Percentiles rank a stretch among this genome's conserved stretches.
Evolutionary conservation across 176 grass and related monocot species (phyloP).

Genomic region (Thalia dealbata): DNA sequence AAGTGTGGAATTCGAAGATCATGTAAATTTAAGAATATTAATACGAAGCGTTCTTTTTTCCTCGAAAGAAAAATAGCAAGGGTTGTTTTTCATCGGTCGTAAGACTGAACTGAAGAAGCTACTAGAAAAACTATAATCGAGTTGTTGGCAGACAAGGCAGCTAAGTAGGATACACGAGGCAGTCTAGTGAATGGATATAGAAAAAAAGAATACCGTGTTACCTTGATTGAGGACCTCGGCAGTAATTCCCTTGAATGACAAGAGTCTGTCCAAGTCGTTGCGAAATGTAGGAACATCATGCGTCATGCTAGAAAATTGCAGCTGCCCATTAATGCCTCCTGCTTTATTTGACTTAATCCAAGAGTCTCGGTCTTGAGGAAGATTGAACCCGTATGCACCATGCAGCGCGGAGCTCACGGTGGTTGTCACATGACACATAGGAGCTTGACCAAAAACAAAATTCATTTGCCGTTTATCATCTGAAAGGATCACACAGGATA

Average conservation of each 20-base stretch:
- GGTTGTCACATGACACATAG: not conserved
- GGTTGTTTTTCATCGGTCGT: too few species aligned
- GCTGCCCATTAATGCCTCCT: not conserved
- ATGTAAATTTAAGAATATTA: too few species aligned
- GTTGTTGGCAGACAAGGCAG: too few species aligned
- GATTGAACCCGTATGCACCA: not conserved
- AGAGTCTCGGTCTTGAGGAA: not conserved
- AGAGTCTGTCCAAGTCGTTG: conserved; percentile 46
- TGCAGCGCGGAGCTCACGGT: not conserved
- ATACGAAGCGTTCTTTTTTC: too few species aligned
- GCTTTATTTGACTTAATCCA: conserved; percentile 6
- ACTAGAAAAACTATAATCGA: too few species aligned
- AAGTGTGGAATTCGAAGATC: too few species aligned
- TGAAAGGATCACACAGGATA: not conserved
- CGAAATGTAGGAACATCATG: conserved; percentile 27
- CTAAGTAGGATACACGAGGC: too few species aligned
- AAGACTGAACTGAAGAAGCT: too few species aligned
- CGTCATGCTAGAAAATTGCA: conserved; percentile 22
- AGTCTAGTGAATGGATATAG: too few species aligned
- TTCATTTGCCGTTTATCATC: not conserved
- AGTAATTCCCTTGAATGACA: conserved; percentile 49
- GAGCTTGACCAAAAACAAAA: not conserved
- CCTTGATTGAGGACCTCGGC: conserved; percentile 27
- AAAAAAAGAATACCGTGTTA: conserved; percentile 2
- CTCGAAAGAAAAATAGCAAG: too few species aligned